These are phyloP conservation scores for Phytophthora crassamura DNA, from an alignment of 352 stramenopile species.

Conservation along the genomic window DNA sequence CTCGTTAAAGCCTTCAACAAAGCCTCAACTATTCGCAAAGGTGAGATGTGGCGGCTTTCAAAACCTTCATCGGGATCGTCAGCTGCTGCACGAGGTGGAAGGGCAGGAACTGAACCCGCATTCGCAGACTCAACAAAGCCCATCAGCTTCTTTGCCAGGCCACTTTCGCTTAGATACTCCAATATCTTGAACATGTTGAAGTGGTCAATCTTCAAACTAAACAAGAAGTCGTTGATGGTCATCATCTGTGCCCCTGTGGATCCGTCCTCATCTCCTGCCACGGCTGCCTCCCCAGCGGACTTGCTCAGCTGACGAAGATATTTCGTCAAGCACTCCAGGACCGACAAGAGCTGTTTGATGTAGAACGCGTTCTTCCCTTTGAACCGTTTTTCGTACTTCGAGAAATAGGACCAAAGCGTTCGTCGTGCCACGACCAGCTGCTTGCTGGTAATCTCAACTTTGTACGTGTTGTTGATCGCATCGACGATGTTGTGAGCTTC, in stretches of 20 bases:
- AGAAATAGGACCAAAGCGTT: slow-evolving; percentile 87
- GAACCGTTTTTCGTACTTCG: slow-evolving; percentile 89
- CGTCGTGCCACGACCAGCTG: slow-evolving; percentile 74
- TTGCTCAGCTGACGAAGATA: slow-evolving; percentile 73
- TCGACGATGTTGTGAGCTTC: slow-evolving; percentile 99
- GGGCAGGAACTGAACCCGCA: slow-evolving; percentile 2
- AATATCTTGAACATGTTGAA: slow-evolving; percentile 93
- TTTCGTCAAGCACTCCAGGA: slow-evolving; percentile 80
- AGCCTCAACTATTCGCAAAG: slow-evolving; percentile 74
- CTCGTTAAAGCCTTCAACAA: slow-evolving; percentile 83
- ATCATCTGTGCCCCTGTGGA: slow-evolving; percentile 62
- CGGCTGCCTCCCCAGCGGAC: slow-evolving; percentile 3
- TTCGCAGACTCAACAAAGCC: slow-evolving; percentile 72
- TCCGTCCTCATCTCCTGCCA: slow-evolving; percentile 27
- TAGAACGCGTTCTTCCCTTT: slow-evolving; percentile 90
- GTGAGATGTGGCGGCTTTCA: slow-evolving; percentile 84
- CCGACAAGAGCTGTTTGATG: slow-evolving; percentile 88
- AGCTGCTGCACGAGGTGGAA: neutral
- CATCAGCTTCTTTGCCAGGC: slow-evolving; percentile 84
- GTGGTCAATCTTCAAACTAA: slow-evolving; percentile 79
- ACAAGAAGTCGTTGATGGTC: slow-evolving; percentile 89
- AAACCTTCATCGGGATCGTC: slow-evolving; percentile 54
- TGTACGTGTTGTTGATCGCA: slow-evolving; percentile 93
- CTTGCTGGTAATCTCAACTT: slow-evolving; percentile 77
- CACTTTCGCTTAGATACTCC: slow-evolving; percentile 80